phyloP scores from a whole-genome alignment of 169 alveolate species.

The Cryptosporidium viatorum region DNA sequence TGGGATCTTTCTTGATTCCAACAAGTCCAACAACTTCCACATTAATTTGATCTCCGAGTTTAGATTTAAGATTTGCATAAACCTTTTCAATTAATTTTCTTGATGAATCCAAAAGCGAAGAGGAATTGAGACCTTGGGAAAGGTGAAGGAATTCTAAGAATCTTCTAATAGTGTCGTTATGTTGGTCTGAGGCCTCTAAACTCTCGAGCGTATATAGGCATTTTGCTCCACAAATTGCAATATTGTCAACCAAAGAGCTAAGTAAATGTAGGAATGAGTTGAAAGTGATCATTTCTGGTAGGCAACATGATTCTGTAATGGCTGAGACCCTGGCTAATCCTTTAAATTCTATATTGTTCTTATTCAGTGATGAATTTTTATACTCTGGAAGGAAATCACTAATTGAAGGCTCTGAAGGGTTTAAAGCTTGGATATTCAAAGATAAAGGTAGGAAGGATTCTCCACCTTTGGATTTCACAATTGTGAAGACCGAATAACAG shows the following conservation, averaged over 20 bases:
- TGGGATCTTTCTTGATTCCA: constrained; percentile 66
- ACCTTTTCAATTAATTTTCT: constrained; percentile 60
- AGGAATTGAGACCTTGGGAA: constrained; percentile 67
- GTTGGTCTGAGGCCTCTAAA: constrained; percentile 60
- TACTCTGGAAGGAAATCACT: constrained; percentile 17
- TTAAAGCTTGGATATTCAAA: constrained; percentile 40
- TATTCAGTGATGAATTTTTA: constrained; percentile 22
- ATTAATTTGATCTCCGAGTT: constrained; percentile 73
- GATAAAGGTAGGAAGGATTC: constrained; percentile 33
- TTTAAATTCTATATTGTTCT: constrained; percentile 15
- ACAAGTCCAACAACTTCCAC: constrained; percentile 69
- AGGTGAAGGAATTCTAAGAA: constrained; percentile 66
- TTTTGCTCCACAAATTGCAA: constrained; percentile 63
- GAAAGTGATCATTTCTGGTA: constrained; percentile 63
- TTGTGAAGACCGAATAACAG: constrained; percentile 42
- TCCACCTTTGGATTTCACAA: constrained; percentile 24
- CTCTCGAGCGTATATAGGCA: constrained; percentile 57
- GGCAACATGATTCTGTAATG: constrained; percentile 49
- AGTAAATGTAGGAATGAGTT: constrained; percentile 38
- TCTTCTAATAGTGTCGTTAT: constrained; percentile 66
- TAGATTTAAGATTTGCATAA: constrained; percentile 52
- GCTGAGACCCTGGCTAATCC: constrained; percentile 53
- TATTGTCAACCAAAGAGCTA: constrained; percentile 34
- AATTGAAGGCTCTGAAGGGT: constrained; percentile 23
- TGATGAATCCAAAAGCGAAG: constrained; percentile 39